These are phyloP conservation scores for Speleostelium caveatum DNA, from an alignment of 78 protist genomes.

Conservation along the genomic window DNA sequence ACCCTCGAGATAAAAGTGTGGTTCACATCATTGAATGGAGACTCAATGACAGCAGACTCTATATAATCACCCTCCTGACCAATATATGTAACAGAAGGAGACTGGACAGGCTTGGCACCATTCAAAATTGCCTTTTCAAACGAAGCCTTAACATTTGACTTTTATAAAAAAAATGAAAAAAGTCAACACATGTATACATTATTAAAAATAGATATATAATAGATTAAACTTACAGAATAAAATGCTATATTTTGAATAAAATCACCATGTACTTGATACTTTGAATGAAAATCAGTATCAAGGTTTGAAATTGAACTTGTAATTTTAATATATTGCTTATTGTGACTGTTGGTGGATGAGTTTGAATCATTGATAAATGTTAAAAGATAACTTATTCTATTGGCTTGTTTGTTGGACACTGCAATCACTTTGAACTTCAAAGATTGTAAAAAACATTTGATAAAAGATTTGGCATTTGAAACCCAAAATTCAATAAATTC, in stretches of 20 bases:
- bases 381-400: slow-evolving; percentile 4
- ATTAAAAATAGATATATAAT: no score
- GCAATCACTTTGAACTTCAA: slow-evolving; percentile 38
- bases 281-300: slow-evolving; percentile 12
- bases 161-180: no score
- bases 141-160: slow-evolving; percentile 1
- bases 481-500: slow-evolving; percentile 71
- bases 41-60: slow-evolving; percentile 5
- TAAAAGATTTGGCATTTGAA: slow-evolving; percentile 43
- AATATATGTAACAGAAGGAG: not conserved
- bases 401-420: not conserved
- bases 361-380: not conserved
- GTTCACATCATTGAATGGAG: slow-evolving; percentile 52
- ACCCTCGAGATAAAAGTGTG: slow-evolving; percentile 7
- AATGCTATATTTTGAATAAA: slow-evolving; percentile 56
- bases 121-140: slow-evolving; percentile 13
- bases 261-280: slow-evolving; percentile 48
- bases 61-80: not conserved
- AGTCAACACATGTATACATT: no score
- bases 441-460: slow-evolving; percentile 48
- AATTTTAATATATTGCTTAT: slow-evolving; percentile 15
- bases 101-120: slow-evolving; percentile 28
- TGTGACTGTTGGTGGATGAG: not conserved
- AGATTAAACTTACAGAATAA: no score
- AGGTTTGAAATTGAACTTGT: slow-evolving; percentile 11